phyloP scores from a whole-genome alignment of 2,329 filamentous ascomycete species.

The Curvularia hawaiiensis region DNA sequence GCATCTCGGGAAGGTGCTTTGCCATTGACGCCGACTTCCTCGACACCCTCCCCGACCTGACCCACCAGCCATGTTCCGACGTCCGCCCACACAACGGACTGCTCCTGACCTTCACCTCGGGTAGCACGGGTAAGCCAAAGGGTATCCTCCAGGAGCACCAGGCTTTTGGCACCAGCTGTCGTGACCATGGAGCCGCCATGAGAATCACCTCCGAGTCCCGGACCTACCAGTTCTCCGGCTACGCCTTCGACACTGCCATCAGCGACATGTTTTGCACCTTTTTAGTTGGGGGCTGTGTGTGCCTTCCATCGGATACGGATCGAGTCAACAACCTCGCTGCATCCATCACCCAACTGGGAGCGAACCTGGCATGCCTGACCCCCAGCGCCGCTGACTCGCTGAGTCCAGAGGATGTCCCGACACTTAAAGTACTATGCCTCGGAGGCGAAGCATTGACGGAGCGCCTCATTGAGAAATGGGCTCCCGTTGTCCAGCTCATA shows the following conservation, averaged over 20 bases:
- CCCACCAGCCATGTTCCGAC: neutral
- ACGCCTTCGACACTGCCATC: constrained; percentile 61
- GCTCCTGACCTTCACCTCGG: constrained; percentile 51
- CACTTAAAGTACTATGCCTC: constrained; percentile 11
- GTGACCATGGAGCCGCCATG: constrained; percentile 2
- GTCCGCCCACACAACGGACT: neutral
- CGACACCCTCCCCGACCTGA: neutral
- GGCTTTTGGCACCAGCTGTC: constrained; percentile 4
- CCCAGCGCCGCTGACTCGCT: constrained; percentile 9
- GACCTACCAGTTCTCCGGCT: constrained; percentile 59
- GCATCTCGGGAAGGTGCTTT: neutral
- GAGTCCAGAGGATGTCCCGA: constrained; percentile 11
- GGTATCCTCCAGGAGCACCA: constrained; percentile 59
- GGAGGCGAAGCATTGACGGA: constrained; percentile 11
- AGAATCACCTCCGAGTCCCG: neutral
- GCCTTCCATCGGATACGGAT: constrained; percentile 58
- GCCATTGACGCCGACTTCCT: constrained; percentile 1
- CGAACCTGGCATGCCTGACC: constrained; percentile 48
- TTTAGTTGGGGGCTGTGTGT: constrained; percentile 64
- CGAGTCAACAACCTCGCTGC: constrained; percentile 58
- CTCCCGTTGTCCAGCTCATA: constrained; percentile 11
- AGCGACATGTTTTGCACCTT: constrained; percentile 62
- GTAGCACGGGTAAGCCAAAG: constrained; percentile 52
- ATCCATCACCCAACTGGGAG: constrained; percentile 47
- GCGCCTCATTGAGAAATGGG: constrained; percentile 30